Evolutionary conservation across 2,329 filamentous ascomycete species (phyloP), one percentile per base, ranked within the genome.

Genomic region (Aspergillus phoenicis): DNA sequence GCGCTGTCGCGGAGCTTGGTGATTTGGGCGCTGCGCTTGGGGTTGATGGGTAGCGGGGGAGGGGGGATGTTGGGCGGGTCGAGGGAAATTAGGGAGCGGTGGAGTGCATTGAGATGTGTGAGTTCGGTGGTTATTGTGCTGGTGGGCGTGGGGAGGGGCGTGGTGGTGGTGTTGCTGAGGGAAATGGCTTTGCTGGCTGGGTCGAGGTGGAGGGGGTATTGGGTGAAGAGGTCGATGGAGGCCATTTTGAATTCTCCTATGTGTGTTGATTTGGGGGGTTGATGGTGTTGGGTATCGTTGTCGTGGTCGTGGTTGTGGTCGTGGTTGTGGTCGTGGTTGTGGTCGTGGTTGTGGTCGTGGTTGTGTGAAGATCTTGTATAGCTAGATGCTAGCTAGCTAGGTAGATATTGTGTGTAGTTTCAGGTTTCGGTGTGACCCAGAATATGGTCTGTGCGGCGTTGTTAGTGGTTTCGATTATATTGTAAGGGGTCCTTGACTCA

Each of bases 1-100:
- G 92, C 94, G 60, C 85, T 85, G 76, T 98, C 95, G 75, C 93
- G 91, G 67, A 98, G 88, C 81, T 98, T 98, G 78, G 84, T 87
- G 78, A 99, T 90, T 74, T 93, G 88, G 38, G 91, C 92, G 66
- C 86, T 89, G 72, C 94, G 91, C 81, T 97, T 97, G 55, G 92
- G 93, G 82, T 97, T 96, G 64, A 97, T 89, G 62, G 93, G 93
- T 45, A 96, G 85, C 0, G 95, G 95, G 0, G 94, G 90, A 5
- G 93, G 93, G 0, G 94, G 94, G 20, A 92, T 83, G 61, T 86
- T 84, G 5, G 89, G 86, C 0, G 81, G 80, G 49, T 86, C 83
- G 68, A 92, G 85, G 58, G 78, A 78, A 69, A 95, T 82, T 62
- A 98, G 85, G 47, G 70, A 60, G 68, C 87, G 87, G 86, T 96